Percentiles rank a stretch among this genome's conserved stretches.
Evolutionary conservation across 345 rosid species (phyloP).

Genomic region (Jatropha curcas): DNA sequence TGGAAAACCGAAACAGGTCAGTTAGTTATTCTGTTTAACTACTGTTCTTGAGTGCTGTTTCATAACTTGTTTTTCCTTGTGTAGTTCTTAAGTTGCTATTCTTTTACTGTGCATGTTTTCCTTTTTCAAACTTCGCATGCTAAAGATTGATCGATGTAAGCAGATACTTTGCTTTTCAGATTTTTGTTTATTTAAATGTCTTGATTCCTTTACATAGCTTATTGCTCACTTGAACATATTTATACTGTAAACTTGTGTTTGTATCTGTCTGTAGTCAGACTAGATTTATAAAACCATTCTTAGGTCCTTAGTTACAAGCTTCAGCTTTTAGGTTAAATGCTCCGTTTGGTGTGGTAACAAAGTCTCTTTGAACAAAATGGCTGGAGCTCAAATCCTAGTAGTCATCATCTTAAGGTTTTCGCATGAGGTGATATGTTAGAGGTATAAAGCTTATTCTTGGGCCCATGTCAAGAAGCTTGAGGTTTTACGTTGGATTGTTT

Average conservation of each 20-base stretch:
- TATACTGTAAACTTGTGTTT: no score
- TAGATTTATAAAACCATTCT: no score
- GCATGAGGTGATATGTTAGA: not conserved
- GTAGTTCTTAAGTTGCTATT: slow-evolving; percentile 6
- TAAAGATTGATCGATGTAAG: not conserved
- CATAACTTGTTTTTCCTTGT: not conserved
- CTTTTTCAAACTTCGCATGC: not conserved
- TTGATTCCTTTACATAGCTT: not conserved
- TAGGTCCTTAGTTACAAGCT: not conserved
- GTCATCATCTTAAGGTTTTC: not conserved
- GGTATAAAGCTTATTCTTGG: not conserved
- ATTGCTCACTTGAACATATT: no score
- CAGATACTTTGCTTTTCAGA: not conserved
- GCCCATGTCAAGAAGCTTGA: not conserved
- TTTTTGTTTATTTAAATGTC: not conserved
- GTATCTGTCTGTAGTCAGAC: no score
- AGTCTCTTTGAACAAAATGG: not conserved
- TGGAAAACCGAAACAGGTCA: slow-evolving; percentile 96
- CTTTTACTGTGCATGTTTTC: not conserved
- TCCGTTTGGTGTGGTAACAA: not conserved
- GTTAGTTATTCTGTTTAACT: slow-evolving; percentile 14
- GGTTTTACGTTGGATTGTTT: not conserved
- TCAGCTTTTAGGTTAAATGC: not conserved
- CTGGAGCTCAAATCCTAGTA: not conserved
- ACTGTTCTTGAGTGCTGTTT: slow-evolving; percentile 1